phyloP scores from a whole-genome alignment of 108 stramenopile species.

The Nitzschia palea region DNA sequence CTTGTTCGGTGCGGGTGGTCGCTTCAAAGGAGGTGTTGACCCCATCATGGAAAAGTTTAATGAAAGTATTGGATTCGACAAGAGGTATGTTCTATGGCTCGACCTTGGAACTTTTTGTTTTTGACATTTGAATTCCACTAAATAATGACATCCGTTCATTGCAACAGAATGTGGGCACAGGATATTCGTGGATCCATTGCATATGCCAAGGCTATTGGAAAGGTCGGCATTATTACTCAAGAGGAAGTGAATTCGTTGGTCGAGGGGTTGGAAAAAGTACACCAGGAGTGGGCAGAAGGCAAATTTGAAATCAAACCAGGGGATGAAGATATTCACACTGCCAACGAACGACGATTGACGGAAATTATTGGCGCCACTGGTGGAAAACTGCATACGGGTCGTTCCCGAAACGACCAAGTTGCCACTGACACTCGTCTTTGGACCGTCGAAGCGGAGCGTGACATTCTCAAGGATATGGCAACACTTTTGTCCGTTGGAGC shows the following conservation, averaged over 20 bases:
- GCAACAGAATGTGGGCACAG: conserved; percentile 89
- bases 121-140: not conserved
- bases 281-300: conserved; percentile 90
- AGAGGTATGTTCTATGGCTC: conserved; percentile 45
- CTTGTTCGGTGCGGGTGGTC: conserved; percentile 92
- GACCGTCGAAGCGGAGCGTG: conserved; percentile 85
- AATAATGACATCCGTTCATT: not conserved
- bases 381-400: conserved; percentile 97
- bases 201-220: conserved; percentile 91
- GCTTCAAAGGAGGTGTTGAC: conserved; percentile 97
- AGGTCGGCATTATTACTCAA: conserved; percentile 87
- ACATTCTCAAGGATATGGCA: conserved; percentile 74
- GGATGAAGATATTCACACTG: conserved; percentile 99
- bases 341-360: conserved; percentile 97
- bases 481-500: conserved; percentile 72
- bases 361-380: conserved; percentile 94
- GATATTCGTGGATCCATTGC: conserved; percentile 94
- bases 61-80: conserved; percentile 93
- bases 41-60: conserved; percentile 99
- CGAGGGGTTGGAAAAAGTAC: conserved; percentile 80
- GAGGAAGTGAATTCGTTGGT: conserved; percentile 76
- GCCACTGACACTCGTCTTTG: conserved; percentile 98
- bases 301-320: conserved; percentile 86
- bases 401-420: conserved; percentile 96
- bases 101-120: not conserved